Conservation (phyloP, 257 asterid genomes). For the Avicennia marina region DNA sequence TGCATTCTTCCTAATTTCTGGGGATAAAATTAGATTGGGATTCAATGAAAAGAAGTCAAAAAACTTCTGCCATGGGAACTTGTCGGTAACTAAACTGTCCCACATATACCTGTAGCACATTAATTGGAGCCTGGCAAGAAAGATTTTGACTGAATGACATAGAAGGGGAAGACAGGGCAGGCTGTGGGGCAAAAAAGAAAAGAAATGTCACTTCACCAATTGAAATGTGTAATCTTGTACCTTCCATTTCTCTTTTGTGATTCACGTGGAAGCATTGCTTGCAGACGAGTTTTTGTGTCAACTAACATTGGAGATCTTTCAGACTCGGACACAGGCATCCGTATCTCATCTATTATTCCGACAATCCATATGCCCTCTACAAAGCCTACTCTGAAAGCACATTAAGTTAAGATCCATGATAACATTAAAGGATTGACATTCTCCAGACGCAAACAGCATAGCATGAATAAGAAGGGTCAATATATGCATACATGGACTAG, state of each 20-base stretch:
- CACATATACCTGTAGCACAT: conserved; percentile 93
- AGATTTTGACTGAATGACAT: conserved; percentile 11
- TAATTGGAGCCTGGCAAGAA: conserved; percentile 70
- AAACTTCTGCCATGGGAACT: conserved; percentile 53
- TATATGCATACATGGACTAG: background rate
- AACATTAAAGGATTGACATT: conserved; percentile 1
- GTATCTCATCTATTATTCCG: conserved; percentile 85
- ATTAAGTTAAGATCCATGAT: conserved; percentile 24
- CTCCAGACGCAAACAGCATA: conserved; percentile 2
- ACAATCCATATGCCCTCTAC: conserved; percentile 87
- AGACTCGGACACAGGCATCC: conserved; percentile 49
- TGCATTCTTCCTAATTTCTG: conserved; percentile 50
- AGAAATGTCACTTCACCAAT: too few relatives aligned
- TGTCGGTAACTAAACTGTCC: conserved; percentile 68
- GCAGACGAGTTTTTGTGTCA: conserved; percentile 85
- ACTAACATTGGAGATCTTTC: conserved; percentile 52
- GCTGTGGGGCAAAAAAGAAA: background rate
- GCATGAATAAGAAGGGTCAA: too few relatives aligned
- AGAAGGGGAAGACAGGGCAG: conserved; percentile 11
- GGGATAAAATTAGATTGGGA: conserved; percentile 51
- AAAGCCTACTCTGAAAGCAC: conserved; percentile 60
- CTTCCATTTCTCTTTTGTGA: conserved; percentile 91
- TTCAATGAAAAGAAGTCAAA: conserved; percentile 73
- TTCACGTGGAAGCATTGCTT: conserved; percentile 64
- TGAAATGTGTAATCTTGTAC: conserved; percentile 26